Evolutionary conservation across 306 rosid genomes (phyloP), one percentile per base, ranked within the genome.

Genomic region (Dalbergia oliveri): DNA sequence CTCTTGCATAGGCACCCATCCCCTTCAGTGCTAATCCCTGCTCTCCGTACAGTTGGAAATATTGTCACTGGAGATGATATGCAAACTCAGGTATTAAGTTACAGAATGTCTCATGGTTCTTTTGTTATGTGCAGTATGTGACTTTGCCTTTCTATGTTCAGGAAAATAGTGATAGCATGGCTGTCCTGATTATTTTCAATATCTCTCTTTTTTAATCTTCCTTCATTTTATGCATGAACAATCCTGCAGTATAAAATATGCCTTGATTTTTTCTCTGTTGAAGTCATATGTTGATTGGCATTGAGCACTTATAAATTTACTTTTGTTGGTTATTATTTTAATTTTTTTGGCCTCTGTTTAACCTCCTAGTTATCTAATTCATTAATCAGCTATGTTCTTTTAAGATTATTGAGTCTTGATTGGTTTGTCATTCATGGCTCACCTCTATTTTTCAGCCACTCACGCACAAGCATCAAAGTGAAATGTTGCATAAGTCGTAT

Each of bases 31-130:
- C 92, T 94, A 15, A 92, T 94, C 82, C 98, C 98, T 54, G 98
- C 98, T 76, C 97, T 94, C 58, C 94, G 98, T 7, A 94, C 97
- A 0, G 97, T 90, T 66, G 98, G 98, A 84, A 92, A 94, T 76
- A 94, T 94, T 61, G 98, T 94, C 74, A 94, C 98, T 3, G 98
- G 98, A 84, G 98, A 94, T 87, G 98, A 94, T 85, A 54, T 83
- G 88, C 98, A 94, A 86, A 94, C 98, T 77, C 98, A 94, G 97
- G 98, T 91, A 91, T 77, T 73, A 34, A 23, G 57, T 37, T 67
- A n/a, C 9, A 71, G 16, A 45, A 33, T 50, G 8, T 69, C 11
- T 61, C 41, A 33, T 56, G 10, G 66, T 58, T 67, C 26, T 21
- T 67, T 58, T 75, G 66, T 33, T 58, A 37, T 66, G 62, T 31